These are phyloP conservation scores for Colletotrichum graminicola DNA, from an alignment of 2,329 filamentous ascomycete genomes.

Conservation along the genomic window DNA sequence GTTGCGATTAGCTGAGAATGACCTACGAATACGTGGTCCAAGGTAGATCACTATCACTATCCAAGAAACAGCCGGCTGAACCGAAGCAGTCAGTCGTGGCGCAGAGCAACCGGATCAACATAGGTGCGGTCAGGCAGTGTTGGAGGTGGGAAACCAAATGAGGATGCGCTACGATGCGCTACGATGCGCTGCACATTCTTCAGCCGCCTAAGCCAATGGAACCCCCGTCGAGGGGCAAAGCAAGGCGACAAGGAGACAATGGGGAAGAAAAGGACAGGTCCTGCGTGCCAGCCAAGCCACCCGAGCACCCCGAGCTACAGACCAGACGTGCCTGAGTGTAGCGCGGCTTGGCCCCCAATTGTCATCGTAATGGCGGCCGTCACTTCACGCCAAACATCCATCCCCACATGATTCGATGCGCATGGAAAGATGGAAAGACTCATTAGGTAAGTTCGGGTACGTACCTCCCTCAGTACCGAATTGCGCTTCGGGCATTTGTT, in stretches of 20 bases:
- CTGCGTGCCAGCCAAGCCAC: conserved; percentile 35
- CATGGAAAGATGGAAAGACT: background rate
- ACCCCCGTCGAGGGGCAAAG: conserved; percentile 1
- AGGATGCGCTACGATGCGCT: background rate
- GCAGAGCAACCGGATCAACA: conserved; percentile 19
- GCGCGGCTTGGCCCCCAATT: conserved; percentile 2
- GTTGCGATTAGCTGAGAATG: conserved; percentile 21
- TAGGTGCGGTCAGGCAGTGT: background rate
- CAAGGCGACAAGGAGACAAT: background rate
- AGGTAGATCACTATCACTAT: conserved; percentile 17
- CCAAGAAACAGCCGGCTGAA: background rate
- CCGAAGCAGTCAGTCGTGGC: conserved; percentile 4
- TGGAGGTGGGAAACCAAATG: background rate
- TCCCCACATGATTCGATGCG: background rate
- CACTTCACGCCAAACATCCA: background rate
- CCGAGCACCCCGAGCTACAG: conserved; percentile 37
- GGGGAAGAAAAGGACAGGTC: background rate
- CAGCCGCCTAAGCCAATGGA: conserved; percentile 29
- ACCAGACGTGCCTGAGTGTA: conserved; percentile 26
- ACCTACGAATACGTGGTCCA: background rate
- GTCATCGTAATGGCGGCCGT: background rate
- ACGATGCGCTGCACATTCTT: conserved; percentile 28
- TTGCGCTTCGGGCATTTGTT: conserved; percentile 5
- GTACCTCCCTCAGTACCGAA: background rate
- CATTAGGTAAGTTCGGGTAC: background rate